Base-by-base conservation (phyloP, 1,139 yeast species). In the Trichomonascaceae sp. region DNA sequence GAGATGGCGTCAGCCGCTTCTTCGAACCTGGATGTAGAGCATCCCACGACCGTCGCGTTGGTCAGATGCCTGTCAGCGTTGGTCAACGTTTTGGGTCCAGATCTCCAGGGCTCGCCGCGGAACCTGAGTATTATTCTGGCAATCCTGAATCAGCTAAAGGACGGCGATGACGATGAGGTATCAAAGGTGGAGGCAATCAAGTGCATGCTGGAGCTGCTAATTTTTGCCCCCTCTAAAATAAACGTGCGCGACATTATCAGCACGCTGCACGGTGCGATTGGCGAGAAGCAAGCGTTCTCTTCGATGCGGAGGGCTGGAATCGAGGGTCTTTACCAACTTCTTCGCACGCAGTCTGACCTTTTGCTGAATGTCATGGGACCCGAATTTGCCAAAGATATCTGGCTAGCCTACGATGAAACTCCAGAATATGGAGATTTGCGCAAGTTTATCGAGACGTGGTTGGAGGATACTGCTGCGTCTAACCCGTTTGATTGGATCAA, bases 21-120 rank as follows among this genome's bases (percentile, higher is more conserved):
- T 13, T 60, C 69, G 18, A 71, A 73, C 42, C 51, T 71, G 39
- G 71, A 69, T 37, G 52, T 57, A 28, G 63, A 63, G 25, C 54
- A 54, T 27, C 59, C 68, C 25, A 59, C 71, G 0, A 54, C 58
- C 28, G 45, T 50, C 2, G 59, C 61, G 1, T 50, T 69, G 17
- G 61, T 65, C 1, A 57, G 61, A 17, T 59, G 66, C n/a, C 42
- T 66, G 16, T 57, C 60, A 32, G 53, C 62, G 6, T 43, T 70
- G 11, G 59, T 71, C 14, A 62, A 67, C 28, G 60, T 64, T 14
- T 41, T 69, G 17, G 78, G 78, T 1, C 77, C 77, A 1, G 67
- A 61, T 31, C 43, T 67, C 3, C 57, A 51, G 26, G 65, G 59
- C n/a, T 29, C 41, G n/a, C 33, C 40, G 17, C 45, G 44, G 38